Evolutionary conservation across 2,329 filamentous ascomycete genomes (phyloP).

Genomic region (Aspergillus unguis): DNA sequence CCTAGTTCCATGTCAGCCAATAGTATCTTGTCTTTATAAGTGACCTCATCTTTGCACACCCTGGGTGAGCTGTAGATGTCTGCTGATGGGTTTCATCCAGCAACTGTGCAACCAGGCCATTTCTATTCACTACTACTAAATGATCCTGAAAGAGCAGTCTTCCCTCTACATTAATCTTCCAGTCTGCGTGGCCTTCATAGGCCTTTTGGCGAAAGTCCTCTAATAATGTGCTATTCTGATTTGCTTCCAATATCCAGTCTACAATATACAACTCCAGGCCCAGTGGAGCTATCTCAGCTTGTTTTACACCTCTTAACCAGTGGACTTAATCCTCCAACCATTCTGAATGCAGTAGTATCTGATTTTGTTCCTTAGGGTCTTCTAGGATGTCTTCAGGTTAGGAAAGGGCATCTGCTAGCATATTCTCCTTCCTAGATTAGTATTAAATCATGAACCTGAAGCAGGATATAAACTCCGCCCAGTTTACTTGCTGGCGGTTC

Average conservation of each 20-base stretch:
- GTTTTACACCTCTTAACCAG: not conserved
- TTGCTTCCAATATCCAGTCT: not conserved
- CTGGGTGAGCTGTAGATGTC: not conserved
- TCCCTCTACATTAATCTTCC: not conserved
- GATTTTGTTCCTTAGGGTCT: not conserved
- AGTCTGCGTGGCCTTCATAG: not conserved
- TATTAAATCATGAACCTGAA: conserved; percentile 19
- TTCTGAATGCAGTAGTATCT: not conserved
- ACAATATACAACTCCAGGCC: not conserved
- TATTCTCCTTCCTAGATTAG: conserved; percentile 7
- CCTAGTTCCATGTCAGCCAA: not conserved
- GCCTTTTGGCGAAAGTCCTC: too few relatives aligned
- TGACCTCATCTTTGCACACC: not conserved
- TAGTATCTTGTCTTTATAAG: not conserved
- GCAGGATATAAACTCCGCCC: conserved; percentile 3
- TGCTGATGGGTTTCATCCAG: not conserved
- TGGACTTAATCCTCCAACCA: not conserved
- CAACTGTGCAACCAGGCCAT: not conserved
- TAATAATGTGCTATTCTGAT: not conserved
- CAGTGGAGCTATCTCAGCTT: not conserved
- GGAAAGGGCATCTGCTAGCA: not conserved
- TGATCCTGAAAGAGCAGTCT: not conserved
- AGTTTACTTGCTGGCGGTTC: conserved; percentile 12
- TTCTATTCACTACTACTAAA: not conserved
- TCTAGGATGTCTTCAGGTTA: not conserved